phyloP scores from a whole-genome alignment of 331 rosid species.

The Arachis monticola region DNA sequence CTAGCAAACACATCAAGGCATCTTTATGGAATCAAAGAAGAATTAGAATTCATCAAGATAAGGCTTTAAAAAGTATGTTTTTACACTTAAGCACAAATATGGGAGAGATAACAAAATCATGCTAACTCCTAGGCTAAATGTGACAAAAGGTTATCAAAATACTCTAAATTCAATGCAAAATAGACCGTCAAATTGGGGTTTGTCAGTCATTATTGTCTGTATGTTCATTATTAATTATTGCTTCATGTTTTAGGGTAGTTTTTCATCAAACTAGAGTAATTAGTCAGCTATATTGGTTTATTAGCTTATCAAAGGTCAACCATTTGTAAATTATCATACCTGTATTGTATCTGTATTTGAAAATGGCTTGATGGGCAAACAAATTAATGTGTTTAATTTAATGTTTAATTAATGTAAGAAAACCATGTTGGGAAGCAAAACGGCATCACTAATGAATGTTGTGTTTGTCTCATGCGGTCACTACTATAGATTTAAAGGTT shows the following conservation, averaged over 20 bases:
- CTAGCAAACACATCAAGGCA: too few species aligned
- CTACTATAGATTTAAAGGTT: slow-evolving; percentile 12
- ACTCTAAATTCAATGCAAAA: too few species aligned
- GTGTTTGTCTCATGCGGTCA: slow-evolving; percentile 53
- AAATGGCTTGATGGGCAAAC: background rate
- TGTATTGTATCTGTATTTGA: background rate
- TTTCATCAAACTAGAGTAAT: slow-evolving; percentile 9
- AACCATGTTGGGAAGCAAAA: slow-evolving; percentile 68
- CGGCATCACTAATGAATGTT: slow-evolving; percentile 52
- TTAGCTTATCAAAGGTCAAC: slow-evolving; percentile 42
- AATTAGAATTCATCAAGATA: too few species aligned
- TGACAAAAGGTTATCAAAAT: too few species aligned
- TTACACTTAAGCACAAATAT: too few species aligned
- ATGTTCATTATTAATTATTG: background rate
- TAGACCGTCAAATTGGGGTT: too few species aligned
- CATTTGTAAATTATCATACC: slow-evolving; percentile 34
- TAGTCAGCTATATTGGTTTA: slow-evolving; percentile 30
- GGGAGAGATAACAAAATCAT: too few species aligned
- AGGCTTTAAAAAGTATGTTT: too few species aligned
- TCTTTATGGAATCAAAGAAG: too few species aligned
- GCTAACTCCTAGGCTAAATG: too few species aligned
- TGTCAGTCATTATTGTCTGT: too few species aligned
- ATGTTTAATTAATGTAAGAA: slow-evolving; percentile 44
- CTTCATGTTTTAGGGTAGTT: slow-evolving; percentile 7
- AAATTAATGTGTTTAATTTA: background rate